Percentiles rank a stretch among this genome's conserved stretches.
Evolutionary conservation across 108 stramenopile genomes (phyloP).

Genomic region (Fragilariopsis cylindrus): DNA sequence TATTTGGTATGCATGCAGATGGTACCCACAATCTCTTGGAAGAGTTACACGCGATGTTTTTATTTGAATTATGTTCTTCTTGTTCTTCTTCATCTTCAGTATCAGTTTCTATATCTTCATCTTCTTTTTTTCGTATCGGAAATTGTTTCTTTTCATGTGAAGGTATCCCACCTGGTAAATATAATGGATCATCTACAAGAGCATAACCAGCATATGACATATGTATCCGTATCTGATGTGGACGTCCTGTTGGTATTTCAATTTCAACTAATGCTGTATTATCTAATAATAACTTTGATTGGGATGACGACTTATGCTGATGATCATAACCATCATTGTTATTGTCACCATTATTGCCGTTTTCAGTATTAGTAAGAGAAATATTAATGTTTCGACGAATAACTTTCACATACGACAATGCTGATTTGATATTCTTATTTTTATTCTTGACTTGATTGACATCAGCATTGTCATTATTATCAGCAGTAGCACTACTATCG

Average conservation of each 20-base stretch:
- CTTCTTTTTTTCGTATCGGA: neutral
- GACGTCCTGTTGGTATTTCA: slow-evolving; percentile 24
- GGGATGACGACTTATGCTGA: neutral
- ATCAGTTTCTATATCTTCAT: neutral
- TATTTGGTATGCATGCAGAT: slow-evolving; percentile 15
- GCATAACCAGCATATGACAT: slow-evolving; percentile 28
- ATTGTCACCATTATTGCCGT: neutral
- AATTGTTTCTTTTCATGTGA: neutral
- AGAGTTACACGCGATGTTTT: slow-evolving; percentile 4
- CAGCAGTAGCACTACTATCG: too few species aligned
- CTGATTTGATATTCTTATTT: neutral
- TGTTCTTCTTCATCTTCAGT: neutral
- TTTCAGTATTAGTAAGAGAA: neutral
- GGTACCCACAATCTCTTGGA: slow-evolving; percentile 18
- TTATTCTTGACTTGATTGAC: too few species aligned
- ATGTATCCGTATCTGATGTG: slow-evolving; percentile 27
- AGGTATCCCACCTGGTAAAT: slow-evolving; percentile 5
- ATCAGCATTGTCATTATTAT: neutral
- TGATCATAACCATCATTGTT: neutral
- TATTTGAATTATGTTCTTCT: neutral
- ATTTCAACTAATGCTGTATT: slow-evolving; percentile 15
- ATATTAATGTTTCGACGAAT: neutral
- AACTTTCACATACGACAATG: slow-evolving; percentile 1
- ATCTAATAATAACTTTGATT: too few species aligned
- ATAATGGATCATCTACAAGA: slow-evolving; percentile 24